Conservation (phyloP, 1,284 basidiomycete species). For the Cutaneotrichosporon dermatis region DNA sequence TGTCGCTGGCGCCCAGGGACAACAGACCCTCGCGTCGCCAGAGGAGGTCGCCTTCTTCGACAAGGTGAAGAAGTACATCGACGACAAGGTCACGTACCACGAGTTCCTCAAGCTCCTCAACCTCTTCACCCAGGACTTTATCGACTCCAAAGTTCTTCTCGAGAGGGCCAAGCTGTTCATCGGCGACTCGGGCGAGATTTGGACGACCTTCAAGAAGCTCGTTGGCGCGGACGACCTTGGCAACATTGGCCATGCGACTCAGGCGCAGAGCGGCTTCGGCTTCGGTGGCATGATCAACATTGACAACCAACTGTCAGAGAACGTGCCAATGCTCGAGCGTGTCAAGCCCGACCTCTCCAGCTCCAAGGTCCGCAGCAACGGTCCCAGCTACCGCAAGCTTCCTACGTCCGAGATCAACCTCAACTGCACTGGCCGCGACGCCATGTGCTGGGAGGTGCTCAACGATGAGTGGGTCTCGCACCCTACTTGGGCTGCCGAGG, state of each 20-base stretch:
- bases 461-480: constrained; percentile 97
- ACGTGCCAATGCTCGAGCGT: constrained; percentile 59
- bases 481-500: constrained; percentile 93
- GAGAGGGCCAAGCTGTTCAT: constrained; percentile 76
- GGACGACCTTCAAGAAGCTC: constrained; percentile 80
- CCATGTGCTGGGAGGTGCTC: constrained; percentile 91
- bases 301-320: constrained; percentile 52
- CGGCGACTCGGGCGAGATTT: constrained; percentile 66
- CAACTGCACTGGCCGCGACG: constrained; percentile 90
- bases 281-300: constrained; percentile 50
- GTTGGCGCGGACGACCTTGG: constrained; percentile 71
- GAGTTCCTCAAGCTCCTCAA: constrained; percentile 96
- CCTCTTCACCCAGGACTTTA: constrained; percentile 88
- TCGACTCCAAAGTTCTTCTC: constrained; percentile 78
- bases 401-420: constrained; percentile 81
- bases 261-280: constrained; percentile 53
- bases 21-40: constrained; percentile 57
- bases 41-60: constrained; percentile 94
- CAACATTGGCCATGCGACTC: constrained; percentile 67
- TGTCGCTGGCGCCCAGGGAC: constrained; percentile 18
- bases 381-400: constrained; percentile 88
- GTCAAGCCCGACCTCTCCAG: constrained; percentile 54
- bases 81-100: constrained; percentile 84
- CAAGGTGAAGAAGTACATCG: constrained; percentile 74
- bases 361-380: constrained; percentile 52